These are phyloP conservation scores for Calonectria pauciramosa DNA, from an alignment of 2,329 filamentous ascomycete genomes.

Conservation along the genomic window DNA sequence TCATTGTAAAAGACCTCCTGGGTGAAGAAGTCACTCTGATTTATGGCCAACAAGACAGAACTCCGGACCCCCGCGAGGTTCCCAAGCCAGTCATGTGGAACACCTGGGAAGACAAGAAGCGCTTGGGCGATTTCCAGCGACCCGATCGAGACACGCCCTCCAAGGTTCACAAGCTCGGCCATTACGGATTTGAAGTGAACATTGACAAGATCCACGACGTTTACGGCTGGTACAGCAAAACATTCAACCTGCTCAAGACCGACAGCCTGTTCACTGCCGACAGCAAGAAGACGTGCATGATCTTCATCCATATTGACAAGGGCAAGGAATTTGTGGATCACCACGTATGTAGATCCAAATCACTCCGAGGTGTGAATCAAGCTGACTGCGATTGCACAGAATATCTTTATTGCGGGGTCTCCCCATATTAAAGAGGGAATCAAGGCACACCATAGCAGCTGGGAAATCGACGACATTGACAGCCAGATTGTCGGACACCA, in stretches of 20 bases:
- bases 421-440: conserved; percentile 19
- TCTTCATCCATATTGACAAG: conserved; percentile 24
- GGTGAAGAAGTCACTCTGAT: conserved; percentile 19
- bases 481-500: conserved; percentile 22
- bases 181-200: conserved; percentile 23
- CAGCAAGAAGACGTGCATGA: conserved; percentile 20
- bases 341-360: not conserved
- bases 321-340: conserved; percentile 24
- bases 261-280: conserved; percentile 11
- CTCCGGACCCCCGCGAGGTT: conserved; percentile 19
- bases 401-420: conserved; percentile 24
- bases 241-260: conserved; percentile 14
- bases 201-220: conserved; percentile 6
- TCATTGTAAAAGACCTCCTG: conserved; percentile 13
- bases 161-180: conserved; percentile 25
- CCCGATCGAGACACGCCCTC: conserved; percentile 19
- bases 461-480: conserved; percentile 22
- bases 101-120: conserved; percentile 24
- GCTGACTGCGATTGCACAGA: not conserved
- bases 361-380: not conserved
- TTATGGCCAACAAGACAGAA: conserved; percentile 17
- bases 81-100: conserved; percentile 27
- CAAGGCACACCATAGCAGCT: conserved; percentile 25
- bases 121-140: conserved; percentile 22
- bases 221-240: conserved; percentile 17